A percentile compares a stretch with the other conserved stretches of the same genome.
These are phyloP conservation scores for Chytriomyces sp. DNA, from an alignment of 192 early-diverging fungal species.

Conservation along the genomic window DNA sequence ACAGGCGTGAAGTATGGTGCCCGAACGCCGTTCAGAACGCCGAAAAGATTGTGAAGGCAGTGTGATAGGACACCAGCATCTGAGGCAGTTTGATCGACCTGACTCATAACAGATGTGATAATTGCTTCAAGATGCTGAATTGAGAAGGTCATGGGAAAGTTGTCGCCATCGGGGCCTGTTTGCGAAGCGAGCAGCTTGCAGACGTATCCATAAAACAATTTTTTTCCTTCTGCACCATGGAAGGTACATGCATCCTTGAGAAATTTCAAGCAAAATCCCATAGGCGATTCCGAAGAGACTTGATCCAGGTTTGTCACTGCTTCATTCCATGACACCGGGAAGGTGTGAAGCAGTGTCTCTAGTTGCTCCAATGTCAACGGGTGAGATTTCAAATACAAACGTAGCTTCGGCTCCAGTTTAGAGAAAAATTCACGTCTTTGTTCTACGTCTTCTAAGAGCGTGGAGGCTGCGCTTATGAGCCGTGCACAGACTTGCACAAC, in stretches of 20 bases:
- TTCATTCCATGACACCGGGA: neutral
- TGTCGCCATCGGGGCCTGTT: neutral
- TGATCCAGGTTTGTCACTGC: neutral
- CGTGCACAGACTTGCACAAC: neutral
- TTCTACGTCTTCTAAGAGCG: too few species aligned
- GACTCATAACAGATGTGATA: neutral
- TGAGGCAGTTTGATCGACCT: neutral
- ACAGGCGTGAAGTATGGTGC: neutral
- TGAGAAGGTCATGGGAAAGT: neutral
- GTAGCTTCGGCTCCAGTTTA: too few species aligned
- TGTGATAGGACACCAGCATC: neutral
- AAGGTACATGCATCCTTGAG: too few species aligned
- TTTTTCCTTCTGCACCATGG: too few species aligned
- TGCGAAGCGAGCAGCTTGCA: slow-evolving; percentile 2
- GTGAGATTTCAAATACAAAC: too few species aligned
- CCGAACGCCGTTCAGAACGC: slow-evolving; percentile 22
- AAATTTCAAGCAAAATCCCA: neutral
- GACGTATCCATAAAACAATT: slow-evolving; percentile 11
- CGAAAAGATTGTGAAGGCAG: neutral
- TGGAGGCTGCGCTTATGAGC: too few species aligned
- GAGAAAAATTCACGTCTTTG: too few species aligned
- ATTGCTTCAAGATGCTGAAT: neutral
- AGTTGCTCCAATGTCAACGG: too few species aligned
- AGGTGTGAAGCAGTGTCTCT: neutral
- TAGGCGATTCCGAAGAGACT: neutral